Base-by-base conservation (phyloP, 1,284 basidiomycete species). In the Cutaneotrichosporon mucoides region DNA sequence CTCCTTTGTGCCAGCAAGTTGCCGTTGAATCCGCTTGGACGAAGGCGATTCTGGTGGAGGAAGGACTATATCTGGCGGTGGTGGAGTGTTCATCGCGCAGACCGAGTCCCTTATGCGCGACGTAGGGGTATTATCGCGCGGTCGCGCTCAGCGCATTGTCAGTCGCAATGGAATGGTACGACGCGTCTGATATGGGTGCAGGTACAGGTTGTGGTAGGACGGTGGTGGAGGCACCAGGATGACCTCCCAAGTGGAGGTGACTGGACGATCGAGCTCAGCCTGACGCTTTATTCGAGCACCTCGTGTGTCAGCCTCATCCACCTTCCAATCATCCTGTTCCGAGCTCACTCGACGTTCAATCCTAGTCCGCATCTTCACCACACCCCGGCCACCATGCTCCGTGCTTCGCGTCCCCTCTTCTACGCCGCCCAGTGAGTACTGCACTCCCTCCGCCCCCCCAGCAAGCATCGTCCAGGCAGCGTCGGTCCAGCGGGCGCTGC, bases 341-440 rank as follows among this genome's bases (percentile, higher is more conserved):
- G 24, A 24, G 24, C 24, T 24, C 24, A 24, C 24, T 24, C 24
- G 24, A 24, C 24, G 24, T 24, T 24, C 24, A 24, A 24, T 24
- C 24, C 24, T 24, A 24, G 24, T 24, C 24, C 24, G 24, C 24
- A 24, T 24, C 24, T 24, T 24, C 24, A 24, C 53, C 24, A 43
- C 35, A 15, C 12, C 15, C 15, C 44, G 15, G 37, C 33, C 56
- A 47, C 41, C 41, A 92, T 92, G 90, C 84, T 92, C 69, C 87
- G 90, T 73, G 79, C 86, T 66, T 86, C 87, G 52, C 86, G 88
- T 61, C 86, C 89, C 62, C 82, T 86, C 70, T 84, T 73, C 58
- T 66, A 67, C 52, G 73, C 73, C 40, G 59, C 73, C 43, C 65
- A 66, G 75, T 75, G 56, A 66, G 73, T 70, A n/a, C 24, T 24